A percentile compares a stretch with the other conserved stretches of the same genome.
Evolutionary conservation across 495 filamentous ascomycete genomes (phyloP).

Genomic region (Cudoniella acicularis): DNA sequence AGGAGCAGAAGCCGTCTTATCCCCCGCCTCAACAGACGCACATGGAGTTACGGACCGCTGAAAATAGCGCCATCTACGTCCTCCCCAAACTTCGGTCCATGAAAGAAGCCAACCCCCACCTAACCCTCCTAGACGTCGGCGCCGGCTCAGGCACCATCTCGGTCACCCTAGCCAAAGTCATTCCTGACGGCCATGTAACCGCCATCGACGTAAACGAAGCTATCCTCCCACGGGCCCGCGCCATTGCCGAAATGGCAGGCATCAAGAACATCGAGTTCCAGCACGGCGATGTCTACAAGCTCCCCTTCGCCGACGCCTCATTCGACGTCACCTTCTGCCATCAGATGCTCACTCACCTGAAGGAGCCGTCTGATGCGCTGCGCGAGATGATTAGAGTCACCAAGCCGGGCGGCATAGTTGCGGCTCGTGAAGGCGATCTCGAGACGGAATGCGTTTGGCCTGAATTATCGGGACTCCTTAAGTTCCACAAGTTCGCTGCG

Average conservation of each 20-base stretch:
- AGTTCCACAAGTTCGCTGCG: conserved; percentile 32
- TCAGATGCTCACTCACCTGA: conserved; percentile 39
- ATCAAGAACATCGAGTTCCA: conserved; percentile 37
- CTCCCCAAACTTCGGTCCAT: conserved; percentile 30
- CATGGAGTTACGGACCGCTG: conserved; percentile 26
- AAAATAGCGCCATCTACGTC: conserved; percentile 33
- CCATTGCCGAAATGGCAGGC: conserved; percentile 25
- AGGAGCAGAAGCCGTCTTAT: conserved; percentile 21
- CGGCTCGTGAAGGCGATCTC: conserved; percentile 38
- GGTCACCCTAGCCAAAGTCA: conserved; percentile 30
- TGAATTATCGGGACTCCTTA: conserved; percentile 27
- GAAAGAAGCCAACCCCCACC: conserved; percentile 25
- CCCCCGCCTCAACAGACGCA: conserved; percentile 22
- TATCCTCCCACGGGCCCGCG: conserved; percentile 33
- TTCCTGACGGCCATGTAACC: conserved; percentile 36
- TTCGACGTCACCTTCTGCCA: conserved; percentile 41
- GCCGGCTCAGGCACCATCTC: conserved; percentile 38
- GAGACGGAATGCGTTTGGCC: conserved; percentile 36
- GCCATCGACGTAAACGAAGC: conserved; percentile 36
- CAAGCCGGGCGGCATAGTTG: conserved; percentile 37
- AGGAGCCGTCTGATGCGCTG: conserved; percentile 32
- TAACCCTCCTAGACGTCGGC: conserved; percentile 36
- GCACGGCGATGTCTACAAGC: conserved; percentile 31
- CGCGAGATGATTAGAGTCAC: conserved; percentile 41
- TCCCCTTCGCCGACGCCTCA: conserved; percentile 36